These are phyloP conservation scores for Euryodendron excelsum DNA, from an alignment of 148 eudicot species.

Conservation along the genomic window DNA sequence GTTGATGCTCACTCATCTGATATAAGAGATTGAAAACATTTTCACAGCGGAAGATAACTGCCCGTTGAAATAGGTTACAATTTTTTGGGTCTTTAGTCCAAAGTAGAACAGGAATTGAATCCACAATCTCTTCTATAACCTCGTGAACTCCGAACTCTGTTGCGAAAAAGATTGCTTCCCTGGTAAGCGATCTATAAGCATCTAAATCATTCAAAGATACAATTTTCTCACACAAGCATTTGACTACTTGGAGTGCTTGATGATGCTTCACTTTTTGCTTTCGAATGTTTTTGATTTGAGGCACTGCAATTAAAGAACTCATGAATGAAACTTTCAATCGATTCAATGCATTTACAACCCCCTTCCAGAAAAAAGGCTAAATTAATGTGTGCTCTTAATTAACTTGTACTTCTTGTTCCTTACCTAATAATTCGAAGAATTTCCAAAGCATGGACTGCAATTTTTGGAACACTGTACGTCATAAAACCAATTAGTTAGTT, in stretches of 20 bases:
- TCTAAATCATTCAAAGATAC: not conserved
- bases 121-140: slow-evolving; percentile 17
- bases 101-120: slow-evolving; percentile 21
- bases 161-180: slow-evolving; percentile 14
- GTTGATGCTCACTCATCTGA: slow-evolving; percentile 25
- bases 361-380: too few relatives aligned
- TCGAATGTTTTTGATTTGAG: not conserved
- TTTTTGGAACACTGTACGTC: not conserved
- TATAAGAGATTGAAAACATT: slow-evolving; percentile 26
- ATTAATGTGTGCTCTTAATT: not conserved
- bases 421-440: not conserved
- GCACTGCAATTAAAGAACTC: slow-evolving; percentile 12
- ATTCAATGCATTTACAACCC: too few relatives aligned
- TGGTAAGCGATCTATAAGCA: not conserved
- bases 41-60: slow-evolving; percentile 22
- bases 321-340: not conserved
- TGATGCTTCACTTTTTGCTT: slow-evolving; percentile 9
- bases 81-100: slow-evolving; percentile 24
- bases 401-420: not conserved
- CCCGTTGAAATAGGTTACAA: slow-evolving; percentile 19
- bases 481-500: not conserved
- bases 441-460: not conserved
- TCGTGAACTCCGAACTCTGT: slow-evolving; percentile 26
- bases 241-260: slow-evolving; percentile 22
- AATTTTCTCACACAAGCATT: slow-evolving; percentile 14